phyloP scores from a whole-genome alignment of 169 alveolate species.

The Eimeria praecox region DNA sequence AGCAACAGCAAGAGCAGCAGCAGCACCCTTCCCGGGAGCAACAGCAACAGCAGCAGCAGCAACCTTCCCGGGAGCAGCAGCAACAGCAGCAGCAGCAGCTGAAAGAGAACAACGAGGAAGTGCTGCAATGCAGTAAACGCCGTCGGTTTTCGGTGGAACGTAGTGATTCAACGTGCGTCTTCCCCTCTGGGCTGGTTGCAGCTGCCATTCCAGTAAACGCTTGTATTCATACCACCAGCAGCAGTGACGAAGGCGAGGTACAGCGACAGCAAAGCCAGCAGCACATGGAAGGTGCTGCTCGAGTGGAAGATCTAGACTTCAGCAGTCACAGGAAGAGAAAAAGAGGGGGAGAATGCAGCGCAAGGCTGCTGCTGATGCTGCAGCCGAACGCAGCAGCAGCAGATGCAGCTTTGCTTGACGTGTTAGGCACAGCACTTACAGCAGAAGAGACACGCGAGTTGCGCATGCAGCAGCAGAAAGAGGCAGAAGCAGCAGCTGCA shows the following conservation, averaged over 20 bases:
- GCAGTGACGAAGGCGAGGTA: background rate
- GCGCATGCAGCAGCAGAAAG: conserved; percentile 65
- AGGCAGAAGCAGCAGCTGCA: conserved; percentile 63
- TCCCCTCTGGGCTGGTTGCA: conserved; percentile 28
- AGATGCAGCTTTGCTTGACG: conserved; percentile 62
- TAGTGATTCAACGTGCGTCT: background rate
- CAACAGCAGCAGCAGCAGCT: conserved; percentile 44
- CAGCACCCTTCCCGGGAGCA: conserved; percentile 3
- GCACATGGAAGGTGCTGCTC: background rate
- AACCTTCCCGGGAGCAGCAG: background rate
- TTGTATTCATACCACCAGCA: background rate
- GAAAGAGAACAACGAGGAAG: background rate
- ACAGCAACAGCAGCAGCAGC: conserved; percentile 4
- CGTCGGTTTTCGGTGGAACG: conserved; percentile 61
- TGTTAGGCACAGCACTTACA: conserved; percentile 51
- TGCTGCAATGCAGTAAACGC: conserved; percentile 39
- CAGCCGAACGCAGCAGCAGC: conserved; percentile 69
- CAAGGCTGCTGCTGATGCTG: conserved; percentile 63
- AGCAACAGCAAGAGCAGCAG: conserved; percentile 24
- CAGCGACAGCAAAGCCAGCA: conserved; percentile 19
- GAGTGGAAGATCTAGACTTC: conserved; percentile 33
- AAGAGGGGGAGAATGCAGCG: conserved; percentile 75
- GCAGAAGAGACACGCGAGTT: conserved; percentile 70
- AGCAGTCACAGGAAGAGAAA: conserved; percentile 67
- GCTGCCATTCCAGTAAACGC: background rate